Conservation (phyloP, 805 yeast genomes). For the Spathaspora boniae region DNA sequence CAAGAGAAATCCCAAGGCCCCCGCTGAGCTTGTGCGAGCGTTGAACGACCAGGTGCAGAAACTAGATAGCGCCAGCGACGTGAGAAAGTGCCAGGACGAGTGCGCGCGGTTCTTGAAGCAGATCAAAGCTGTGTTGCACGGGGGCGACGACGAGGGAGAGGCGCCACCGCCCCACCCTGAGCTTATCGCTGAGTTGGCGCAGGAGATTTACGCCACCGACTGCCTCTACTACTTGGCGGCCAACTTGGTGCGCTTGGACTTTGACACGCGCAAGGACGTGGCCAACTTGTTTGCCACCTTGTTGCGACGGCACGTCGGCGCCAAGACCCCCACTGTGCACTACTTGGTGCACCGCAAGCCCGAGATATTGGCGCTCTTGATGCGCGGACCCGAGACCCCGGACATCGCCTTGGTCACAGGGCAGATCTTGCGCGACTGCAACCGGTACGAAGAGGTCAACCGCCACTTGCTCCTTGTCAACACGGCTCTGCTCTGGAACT, state of each 20-base stretch:
- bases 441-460: slow-evolving; percentile 71
- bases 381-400: slow-evolving; percentile 69
- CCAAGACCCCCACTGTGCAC: slow-evolving; percentile 82
- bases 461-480: slow-evolving; percentile 49
- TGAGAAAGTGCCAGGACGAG: slow-evolving; percentile 65
- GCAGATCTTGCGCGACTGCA: slow-evolving; percentile 77
- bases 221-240: slow-evolving; percentile 58
- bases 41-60: slow-evolving; percentile 71
- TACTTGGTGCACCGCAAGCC: slow-evolving; percentile 63
- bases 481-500: slow-evolving; percentile 72
- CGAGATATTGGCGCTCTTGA: slow-evolving; percentile 55
- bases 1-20: slow-evolving; percentile 86
- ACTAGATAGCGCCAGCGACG: slow-evolving; percentile 41
- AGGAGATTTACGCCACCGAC: slow-evolving; percentile 73
- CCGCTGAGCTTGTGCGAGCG: slow-evolving; percentile 74
- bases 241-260: slow-evolving; percentile 67
- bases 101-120: slow-evolving; percentile 61
- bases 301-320: slow-evolving; percentile 73
- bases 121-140: slow-evolving; percentile 62
- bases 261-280: slow-evolving; percentile 87
- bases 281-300: slow-evolving; percentile 68
- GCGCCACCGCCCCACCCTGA: slow-evolving; percentile 66
- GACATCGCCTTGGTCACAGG: slow-evolving; percentile 77
- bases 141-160: slow-evolving; percentile 47
- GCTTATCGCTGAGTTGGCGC: slow-evolving; percentile 70